Base-by-base conservation (phyloP, 495 filamentous ascomycete genomes). In the Arthonia radiata region DNA sequence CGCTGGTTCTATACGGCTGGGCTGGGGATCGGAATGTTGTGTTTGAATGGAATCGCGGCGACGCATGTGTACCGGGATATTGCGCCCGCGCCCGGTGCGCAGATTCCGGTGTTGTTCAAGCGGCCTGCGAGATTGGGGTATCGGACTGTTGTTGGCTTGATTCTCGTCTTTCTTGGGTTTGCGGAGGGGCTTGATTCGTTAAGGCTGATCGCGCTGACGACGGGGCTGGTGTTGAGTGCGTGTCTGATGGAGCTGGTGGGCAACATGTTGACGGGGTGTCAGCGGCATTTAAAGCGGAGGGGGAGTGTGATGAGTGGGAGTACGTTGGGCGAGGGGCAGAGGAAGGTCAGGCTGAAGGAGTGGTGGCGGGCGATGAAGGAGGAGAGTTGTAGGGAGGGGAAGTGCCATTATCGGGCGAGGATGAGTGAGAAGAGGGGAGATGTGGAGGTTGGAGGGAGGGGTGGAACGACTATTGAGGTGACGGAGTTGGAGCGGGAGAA, bases 1-100 rank as follows among this genome's bases (percentile, higher is more conserved):
- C 51, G 59, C 11, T 64, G 59, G 49, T 67, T 64, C 43, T 69
- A 67, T 42, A 65, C 60, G 40, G 47, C 34, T 12, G 64, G 64
- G 2, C 38, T 66, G 3, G 59, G 46, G 16, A 48, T 57, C 5
- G 52, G 61, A 4, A 42, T 69, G n/a, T 27, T 47, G 6, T 47
- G 40, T 39, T 67, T 61, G 58, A 48, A 43, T 47, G 52, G 34
- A 37, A 48, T 8, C 30, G 42, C 25, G 40, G 43, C 21, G 7
- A 34, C 37, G 7, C 44, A 48, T 23, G 24, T 33, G 18, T 43
- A 48, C 31, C 34, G 33, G 19, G 36, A 42, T 25, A 46, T 48
- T 26, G 32, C 38, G 1, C 41, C 41, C 11, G 46, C 49, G 12
- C 54, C 60, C 0, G n/a, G n/a, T n/a, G n/a, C n/a, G n/a, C n/a